Evolutionary conservation across 164 flowering plant species (phyloP).

Genomic region (Kalanchoe fedtschenkoi): DNA sequence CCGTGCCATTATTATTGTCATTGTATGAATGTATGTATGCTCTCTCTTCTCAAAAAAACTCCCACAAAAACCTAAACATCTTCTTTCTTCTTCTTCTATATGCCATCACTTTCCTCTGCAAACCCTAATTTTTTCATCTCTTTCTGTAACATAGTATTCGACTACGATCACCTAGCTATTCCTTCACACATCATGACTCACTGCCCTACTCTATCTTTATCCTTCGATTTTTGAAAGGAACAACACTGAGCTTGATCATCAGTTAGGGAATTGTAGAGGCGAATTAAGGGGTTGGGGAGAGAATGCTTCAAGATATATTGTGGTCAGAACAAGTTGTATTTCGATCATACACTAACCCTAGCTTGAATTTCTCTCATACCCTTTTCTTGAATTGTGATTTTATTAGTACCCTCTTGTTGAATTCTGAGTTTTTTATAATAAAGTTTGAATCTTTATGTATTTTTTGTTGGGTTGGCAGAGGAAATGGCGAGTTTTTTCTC

Average conservation of each 20-base stretch:
- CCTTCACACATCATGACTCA: background rate
- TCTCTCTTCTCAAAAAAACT: slow-evolving; percentile 9
- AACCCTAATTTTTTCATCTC: background rate
- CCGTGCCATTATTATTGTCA: slow-evolving; percentile 41
- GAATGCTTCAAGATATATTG: background rate
- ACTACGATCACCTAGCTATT: background rate
- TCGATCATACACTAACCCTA: background rate
- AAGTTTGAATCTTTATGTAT: slow-evolving; percentile 1
- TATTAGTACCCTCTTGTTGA: too few relatives aligned
- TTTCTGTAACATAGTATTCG: background rate
- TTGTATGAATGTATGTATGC: slow-evolving; percentile 4
- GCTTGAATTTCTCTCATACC: background rate
- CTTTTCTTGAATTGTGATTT: background rate
- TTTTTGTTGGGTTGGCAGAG: background rate
- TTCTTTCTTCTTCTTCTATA: background rate
- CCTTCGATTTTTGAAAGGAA: background rate
- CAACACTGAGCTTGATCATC: background rate
- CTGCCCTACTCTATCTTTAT: background rate
- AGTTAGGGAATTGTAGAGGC: background rate
- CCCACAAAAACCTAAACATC: background rate
- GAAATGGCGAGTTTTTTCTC: background rate
- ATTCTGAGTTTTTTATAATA: background rate
- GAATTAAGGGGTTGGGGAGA: background rate
- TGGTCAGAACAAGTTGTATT: background rate
- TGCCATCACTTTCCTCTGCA: background rate